phyloP scores from a whole-genome alignment of 2,329 filamentous ascomycete species.

The Pseudogymnoascus sp. region DNA sequence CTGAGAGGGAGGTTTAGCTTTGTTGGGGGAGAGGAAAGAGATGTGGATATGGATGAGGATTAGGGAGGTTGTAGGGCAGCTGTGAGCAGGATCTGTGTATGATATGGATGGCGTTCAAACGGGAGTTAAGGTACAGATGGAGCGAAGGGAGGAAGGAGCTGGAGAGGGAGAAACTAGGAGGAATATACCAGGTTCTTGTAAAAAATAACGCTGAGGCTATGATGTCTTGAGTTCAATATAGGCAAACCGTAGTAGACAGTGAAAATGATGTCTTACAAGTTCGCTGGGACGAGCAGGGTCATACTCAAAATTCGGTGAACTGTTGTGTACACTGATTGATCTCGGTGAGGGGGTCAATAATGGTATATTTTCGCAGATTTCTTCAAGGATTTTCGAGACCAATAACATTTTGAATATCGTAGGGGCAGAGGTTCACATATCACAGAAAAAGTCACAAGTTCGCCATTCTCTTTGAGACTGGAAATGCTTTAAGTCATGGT shows the following conservation, averaged over 20 bases:
- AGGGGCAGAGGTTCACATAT: not conserved
- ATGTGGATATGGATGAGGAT: constrained; percentile 20
- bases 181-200: constrained; percentile 7
- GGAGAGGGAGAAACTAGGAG: constrained; percentile 1
- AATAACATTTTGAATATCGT: not conserved
- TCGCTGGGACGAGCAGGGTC: not conserved
- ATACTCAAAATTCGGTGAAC: not conserved
- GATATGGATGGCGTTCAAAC: not conserved
- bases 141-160: not conserved
- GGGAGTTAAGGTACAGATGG: constrained; percentile 1
- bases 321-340: no score
- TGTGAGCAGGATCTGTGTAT: not conserved
- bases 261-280: not conserved
- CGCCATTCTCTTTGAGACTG: not conserved
- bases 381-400: not conserved
- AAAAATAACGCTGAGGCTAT: not conserved
- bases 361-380: not conserved
- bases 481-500: constrained; percentile 5
- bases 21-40: constrained; percentile 35
- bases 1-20: constrained; percentile 86
- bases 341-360: not conserved
- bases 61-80: not conserved
- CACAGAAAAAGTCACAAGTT: not conserved
- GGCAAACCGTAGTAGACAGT: not conserved
- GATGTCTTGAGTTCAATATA: not conserved